phyloP scores from a whole-genome alignment of 169 alveolate species.

The Cryptosporidium sp. region DNA sequence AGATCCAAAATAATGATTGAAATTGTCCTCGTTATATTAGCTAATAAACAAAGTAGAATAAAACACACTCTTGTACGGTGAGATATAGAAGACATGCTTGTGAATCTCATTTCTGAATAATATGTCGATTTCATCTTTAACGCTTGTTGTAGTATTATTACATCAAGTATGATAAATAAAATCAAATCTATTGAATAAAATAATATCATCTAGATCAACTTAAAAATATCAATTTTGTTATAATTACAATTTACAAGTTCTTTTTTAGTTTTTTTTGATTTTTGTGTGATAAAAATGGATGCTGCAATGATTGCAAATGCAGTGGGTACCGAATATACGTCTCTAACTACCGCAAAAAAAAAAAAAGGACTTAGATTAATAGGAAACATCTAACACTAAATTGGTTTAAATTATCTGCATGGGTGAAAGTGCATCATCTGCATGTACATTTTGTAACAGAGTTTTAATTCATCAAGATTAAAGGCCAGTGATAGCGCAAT shows the following conservation, averaged over 20 bases:
- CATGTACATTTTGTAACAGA: neutral
- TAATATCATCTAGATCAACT: neutral
- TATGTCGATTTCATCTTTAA: constrained; percentile 67
- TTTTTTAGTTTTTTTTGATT: neutral
- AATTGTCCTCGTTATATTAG: constrained; percentile 44
- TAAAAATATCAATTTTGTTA: neutral
- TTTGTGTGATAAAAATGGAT: neutral
- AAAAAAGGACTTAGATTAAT: neutral
- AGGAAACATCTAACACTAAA: neutral
- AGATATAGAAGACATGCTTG: constrained; percentile 51
- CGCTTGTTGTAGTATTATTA: constrained; percentile 63
- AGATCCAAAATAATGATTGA: constrained; percentile 59
- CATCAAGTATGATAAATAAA: constrained; percentile 53
- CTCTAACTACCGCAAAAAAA: constrained; percentile 6
- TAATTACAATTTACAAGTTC: neutral
- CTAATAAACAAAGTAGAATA: constrained; percentile 38
- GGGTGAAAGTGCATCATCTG: neutral
- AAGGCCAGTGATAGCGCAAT: neutral
- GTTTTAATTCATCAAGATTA: neutral
- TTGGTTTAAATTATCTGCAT: neutral
- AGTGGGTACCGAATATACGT: constrained; percentile 12
- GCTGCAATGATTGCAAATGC: neutral
- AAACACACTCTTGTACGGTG: constrained; percentile 65
- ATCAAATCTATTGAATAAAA: constrained; percentile 52
- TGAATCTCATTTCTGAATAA: constrained; percentile 23